Percentiles rank a stretch among this genome's conserved stretches.
Evolutionary conservation across 257 asterid genomes (phyloP).

Genomic region (Salvia hispanica): DNA sequence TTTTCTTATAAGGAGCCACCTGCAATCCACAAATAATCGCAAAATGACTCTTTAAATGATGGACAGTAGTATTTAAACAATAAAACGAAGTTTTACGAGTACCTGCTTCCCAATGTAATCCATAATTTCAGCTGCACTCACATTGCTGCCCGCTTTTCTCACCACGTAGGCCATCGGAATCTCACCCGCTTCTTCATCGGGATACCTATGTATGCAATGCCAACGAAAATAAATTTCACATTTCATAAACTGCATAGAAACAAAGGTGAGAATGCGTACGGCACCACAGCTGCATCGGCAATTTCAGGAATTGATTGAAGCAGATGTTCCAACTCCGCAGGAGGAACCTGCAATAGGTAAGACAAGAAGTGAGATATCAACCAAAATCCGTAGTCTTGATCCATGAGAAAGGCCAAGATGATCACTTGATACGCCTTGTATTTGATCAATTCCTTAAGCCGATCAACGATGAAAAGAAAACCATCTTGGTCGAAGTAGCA

Average conservation of each 20-base stretch:
- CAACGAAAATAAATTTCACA: no score
- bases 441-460: constrained; percentile 84
- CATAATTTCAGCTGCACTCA: constrained; percentile 70
- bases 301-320: constrained; percentile 77
- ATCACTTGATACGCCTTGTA: constrained; percentile 90
- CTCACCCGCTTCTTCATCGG: constrained; percentile 90
- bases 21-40: constrained; percentile 5
- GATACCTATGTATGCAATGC: constrained; percentile 44
- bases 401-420: neutral
- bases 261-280: constrained; percentile 52
- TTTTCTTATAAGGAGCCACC: constrained; percentile 89
- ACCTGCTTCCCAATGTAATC: constrained; percentile 70
- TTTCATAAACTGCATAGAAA: neutral
- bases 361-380: neutral
- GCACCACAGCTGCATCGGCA: constrained; percentile 93
- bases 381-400: no score
- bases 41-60: neutral
- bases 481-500: constrained; percentile 84
- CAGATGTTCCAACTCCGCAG: constrained; percentile 87
- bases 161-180: constrained; percentile 93
- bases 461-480: constrained; percentile 72
- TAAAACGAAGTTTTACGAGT: constrained; percentile 10
- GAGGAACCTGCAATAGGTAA: constrained; percentile 72
- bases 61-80: neutral
- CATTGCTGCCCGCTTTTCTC: constrained; percentile 66